Percentiles rank a stretch among this genome's conserved stretches.
Conservation (phyloP, 495 filamentous ascomycete genomes). For the Echria macrotheca region DNA sequence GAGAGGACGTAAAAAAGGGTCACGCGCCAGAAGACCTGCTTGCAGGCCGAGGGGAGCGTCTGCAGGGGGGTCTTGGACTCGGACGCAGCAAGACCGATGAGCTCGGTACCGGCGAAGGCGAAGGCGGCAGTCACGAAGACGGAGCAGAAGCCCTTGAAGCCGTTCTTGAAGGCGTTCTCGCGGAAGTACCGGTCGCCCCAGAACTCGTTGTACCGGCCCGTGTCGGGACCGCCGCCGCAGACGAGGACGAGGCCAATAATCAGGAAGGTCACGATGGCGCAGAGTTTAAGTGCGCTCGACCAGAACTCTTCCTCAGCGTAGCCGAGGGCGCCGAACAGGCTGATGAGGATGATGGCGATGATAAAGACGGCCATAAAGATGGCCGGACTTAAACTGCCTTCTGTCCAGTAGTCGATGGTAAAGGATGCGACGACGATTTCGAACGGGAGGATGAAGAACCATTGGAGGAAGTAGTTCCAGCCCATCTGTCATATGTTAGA, state of each 20-base stretch:
- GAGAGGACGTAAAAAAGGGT: conserved; percentile 73
- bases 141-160: conserved; percentile 62
- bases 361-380: conserved; percentile 48
- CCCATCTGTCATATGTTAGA: too few species aligned
- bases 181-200: conserved; percentile 52
- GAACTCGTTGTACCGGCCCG: conserved; percentile 45
- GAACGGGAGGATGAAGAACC: conserved; percentile 49
- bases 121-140: conserved; percentile 66
- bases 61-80: conserved; percentile 73
- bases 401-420: conserved; percentile 37
- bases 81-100: conserved; percentile 69
- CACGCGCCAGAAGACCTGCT: conserved; percentile 82
- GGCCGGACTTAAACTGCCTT: conserved; percentile 35
- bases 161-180: conserved; percentile 58
- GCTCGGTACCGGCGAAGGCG: conserved; percentile 65
- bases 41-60: conserved; percentile 71
- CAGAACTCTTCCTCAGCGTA: conserved; percentile 43
- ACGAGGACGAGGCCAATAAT: conserved; percentile 49
- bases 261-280: conserved; percentile 42
- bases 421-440: conserved; percentile 48
- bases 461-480: conserved; percentile 61
- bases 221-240: conserved; percentile 53
- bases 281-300: conserved; percentile 37
- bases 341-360: conserved; percentile 62
- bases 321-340: conserved; percentile 30